phyloP scores from a whole-genome alignment of 2,329 filamentous ascomycete genomes.

The Pyrenophora graminea region DNA sequence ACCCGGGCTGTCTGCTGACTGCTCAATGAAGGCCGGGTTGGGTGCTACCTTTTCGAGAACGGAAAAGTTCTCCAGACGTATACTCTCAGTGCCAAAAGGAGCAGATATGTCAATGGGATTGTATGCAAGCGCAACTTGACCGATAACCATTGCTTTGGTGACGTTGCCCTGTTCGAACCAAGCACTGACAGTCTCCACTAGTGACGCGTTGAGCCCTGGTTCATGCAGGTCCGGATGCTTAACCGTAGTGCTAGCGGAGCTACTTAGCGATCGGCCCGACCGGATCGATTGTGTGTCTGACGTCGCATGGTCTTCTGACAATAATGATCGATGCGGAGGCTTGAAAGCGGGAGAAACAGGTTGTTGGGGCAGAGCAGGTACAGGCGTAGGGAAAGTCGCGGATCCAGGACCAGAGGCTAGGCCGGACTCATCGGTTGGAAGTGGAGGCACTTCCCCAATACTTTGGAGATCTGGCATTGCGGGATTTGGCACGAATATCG shows the following conservation, averaged over 20 bases:
- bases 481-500: conserved; percentile 72
- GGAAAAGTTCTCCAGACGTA: conserved; percentile 85
- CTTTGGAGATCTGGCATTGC: conserved; percentile 45
- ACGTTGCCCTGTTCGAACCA: conserved; percentile 76
- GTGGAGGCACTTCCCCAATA: conserved; percentile 41
- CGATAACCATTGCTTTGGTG: conserved; percentile 74
- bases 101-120: conserved; percentile 60
- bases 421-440: conserved; percentile 31
- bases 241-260: conserved; percentile 62
- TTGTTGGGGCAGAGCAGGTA: conserved; percentile 34
- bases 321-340: conserved; percentile 36
- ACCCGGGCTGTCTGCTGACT: conserved; percentile 69
- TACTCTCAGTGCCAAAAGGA: conserved; percentile 60
- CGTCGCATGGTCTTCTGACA: conserved; percentile 60
- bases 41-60: conserved; percentile 90
- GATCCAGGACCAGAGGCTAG: conserved; percentile 15
- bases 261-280: conserved; percentile 79
- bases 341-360: conserved; percentile 45
- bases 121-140: conserved; percentile 87
- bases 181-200: conserved; percentile 89
- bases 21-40: conserved; percentile 86
- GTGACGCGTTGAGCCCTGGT: conserved; percentile 81
- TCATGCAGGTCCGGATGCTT: conserved; percentile 81
- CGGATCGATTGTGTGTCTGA: conserved; percentile 92
- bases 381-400: conserved; percentile 26